Conservation (phyloP, 768 basidiomycete species). For the Tephrocybe sp. region DNA sequence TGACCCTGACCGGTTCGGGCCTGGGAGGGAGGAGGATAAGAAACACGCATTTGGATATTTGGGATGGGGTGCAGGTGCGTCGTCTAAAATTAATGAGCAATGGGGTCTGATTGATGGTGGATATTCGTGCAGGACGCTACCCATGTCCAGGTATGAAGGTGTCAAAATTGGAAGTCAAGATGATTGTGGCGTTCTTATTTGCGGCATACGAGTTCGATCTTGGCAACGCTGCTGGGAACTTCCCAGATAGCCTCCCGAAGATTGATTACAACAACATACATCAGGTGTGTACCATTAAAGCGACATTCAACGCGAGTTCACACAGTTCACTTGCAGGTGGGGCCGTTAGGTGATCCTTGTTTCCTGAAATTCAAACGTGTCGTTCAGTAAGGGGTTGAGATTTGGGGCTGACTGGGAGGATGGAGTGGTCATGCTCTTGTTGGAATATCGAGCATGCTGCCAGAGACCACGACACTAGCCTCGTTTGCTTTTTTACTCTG, state of each 20-base stretch:
- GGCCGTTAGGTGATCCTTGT: conserved; percentile 19
- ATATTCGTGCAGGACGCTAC: conserved; percentile 19
- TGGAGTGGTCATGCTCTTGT: too few relatives aligned
- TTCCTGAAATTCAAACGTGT: conserved; percentile 25
- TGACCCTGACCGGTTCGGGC: too few relatives aligned
- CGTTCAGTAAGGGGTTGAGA: conserved; percentile 16
- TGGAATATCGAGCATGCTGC: too few relatives aligned
- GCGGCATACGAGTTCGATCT: conserved; percentile 29
- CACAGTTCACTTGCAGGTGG: conserved; percentile 20
- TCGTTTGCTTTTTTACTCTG: too few relatives aligned
- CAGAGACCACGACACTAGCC: too few relatives aligned
- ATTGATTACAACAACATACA: not conserved
- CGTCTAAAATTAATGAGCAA: not conserved
- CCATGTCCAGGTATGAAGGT: conserved; percentile 38
- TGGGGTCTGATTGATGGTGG: not conserved
- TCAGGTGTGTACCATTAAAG: not conserved
- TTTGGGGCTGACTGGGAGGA: too few relatives aligned
- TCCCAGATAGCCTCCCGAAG: conserved; percentile 6
- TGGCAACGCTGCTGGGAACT: conserved; percentile 27
- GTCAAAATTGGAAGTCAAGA: conserved; percentile 34
- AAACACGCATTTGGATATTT: conserved; percentile 30
- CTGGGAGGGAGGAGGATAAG: too few relatives aligned
- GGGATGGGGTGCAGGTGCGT: conserved; percentile 40
- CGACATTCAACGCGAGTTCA: not conserved
- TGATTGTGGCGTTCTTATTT: conserved; percentile 31